Evolutionary conservation across 1,284 basidiomycete genomes (phyloP), one percentile per base, ranked within the genome.

Genomic region (Boletus smithii): DNA sequence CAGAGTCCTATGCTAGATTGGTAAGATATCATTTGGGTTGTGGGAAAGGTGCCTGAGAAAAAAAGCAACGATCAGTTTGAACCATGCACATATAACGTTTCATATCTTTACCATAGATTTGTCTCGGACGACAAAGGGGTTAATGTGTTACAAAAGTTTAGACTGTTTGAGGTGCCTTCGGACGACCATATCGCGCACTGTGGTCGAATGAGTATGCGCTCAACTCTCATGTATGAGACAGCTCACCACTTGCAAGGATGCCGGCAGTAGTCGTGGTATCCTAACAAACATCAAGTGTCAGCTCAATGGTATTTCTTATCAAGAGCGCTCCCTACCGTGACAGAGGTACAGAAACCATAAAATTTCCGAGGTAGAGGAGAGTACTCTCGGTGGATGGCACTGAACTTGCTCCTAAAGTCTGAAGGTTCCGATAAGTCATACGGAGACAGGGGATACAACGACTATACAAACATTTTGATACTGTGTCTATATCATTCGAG

Each of bases 371-470:
- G 83, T 31, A 73, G 73, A 2, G 83, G 85, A 8, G 85, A 88
- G 60, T 85, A 83, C 62, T 88, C 83, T 52, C 85, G 71, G 57
- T 87, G 85, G 37, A 89, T 88, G 10, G 84, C 85, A 52, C 75
- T 81, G 56, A 89, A 89, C 61, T 89, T 89, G 56, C 81, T 75
- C 44, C 77, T 73, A 53, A 89, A 80, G 65, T 88, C 87, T 88
- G 45, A 17, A 8, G 18, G 20, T 35, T n/a, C 13, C 13, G 3
- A 18, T 55, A 1, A 60, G 43, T 33, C 11, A 24, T n/a, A 14
- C 3, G 7, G 20, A 14, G 6, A 10, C 2, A 10, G 11, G 10
- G 16, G 23, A 36, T 30, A 36, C 29, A 30, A 18, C 17, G 13
- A 32, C n/a, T 16, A 27, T 14, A 66, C 73, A 24, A 31, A 85